Evolutionary conservation across 208 protist genomes (phyloP), one percentile per base, ranked within the genome.

Genomic region (Acanthamoeba lenticulata): DNA sequence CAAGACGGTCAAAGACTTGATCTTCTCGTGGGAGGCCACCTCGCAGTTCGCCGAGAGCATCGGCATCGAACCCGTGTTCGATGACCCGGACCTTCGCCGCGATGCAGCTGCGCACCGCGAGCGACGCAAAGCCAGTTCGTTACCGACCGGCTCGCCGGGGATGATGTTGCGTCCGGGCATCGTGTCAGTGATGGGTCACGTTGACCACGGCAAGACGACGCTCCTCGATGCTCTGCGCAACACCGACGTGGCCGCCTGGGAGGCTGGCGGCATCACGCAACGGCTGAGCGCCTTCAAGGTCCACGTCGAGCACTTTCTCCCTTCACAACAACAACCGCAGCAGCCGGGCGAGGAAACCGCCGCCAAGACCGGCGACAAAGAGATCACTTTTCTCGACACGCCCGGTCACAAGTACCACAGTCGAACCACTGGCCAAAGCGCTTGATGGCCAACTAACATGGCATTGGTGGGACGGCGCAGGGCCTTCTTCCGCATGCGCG

Each of bases 261-360:
- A 99, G 97, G 98, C 98, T 2, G 99, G 99, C 57, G 98, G 99
- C n/a, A 99, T 99, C 94, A 99, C 99, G 45, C 99, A 99, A 95
- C 98, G 98, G 91, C 98, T 99, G 83, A 99, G 98, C 69, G 98
- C 98, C 9, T 99, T 96, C 45, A 52, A 38, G 67, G 93, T 94
- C n/a, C 21, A 38, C 1, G n/a, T 94, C 29, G 57, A 60, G 19
- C 90, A 65, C 36, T 77, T 83, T 52, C n/a, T n/a, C n/a, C n/a
- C n/a, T n/a, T 29, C 65, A 49, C 55, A 96, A 45, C 45, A 32
- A 24, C n/a, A n/a, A n/a, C n/a, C n/a, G n/a, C 19, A 49, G 29
- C 40, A 52, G 3, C 94, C 95, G 0, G 42, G 52, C 3, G 27
- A 94, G 60, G 9, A n/a, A n/a, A n/a, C n/a, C n/a, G n/a, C 45